These are phyloP conservation scores for Phylloporus sp. DNA, from an alignment of 768 basidiomycete genomes.

Conservation along the genomic window DNA sequence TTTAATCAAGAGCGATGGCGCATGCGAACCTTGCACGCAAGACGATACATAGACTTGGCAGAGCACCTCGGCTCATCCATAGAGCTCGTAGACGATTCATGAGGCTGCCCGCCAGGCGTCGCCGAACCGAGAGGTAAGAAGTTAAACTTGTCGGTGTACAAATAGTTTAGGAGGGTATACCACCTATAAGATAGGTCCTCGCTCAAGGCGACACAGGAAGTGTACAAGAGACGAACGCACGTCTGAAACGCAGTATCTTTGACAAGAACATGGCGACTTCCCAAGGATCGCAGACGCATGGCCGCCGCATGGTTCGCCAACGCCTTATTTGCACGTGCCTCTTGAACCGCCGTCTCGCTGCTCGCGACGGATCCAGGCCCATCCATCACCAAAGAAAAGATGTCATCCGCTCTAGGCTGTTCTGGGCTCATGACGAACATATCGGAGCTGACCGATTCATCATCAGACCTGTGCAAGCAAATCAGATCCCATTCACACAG, in stretches of 20 bases:
- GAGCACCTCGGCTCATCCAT: conserved; percentile 29
- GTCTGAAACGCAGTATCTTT: conserved; percentile 30
- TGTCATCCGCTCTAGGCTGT: background rate
- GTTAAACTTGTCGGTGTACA: conserved; percentile 34
- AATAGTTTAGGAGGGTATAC: conserved; percentile 38
- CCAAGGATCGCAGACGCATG: conserved; percentile 12
- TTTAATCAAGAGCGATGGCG: background rate
- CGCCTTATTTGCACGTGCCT: background rate
- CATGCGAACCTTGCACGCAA: conserved; percentile 35
- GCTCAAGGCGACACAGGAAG: background rate
- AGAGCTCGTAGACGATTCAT: conserved; percentile 1
- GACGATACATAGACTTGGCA: conserved; percentile 44
- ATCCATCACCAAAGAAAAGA: background rate
- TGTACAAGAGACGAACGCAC: conserved; percentile 4
- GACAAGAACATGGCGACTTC: conserved; percentile 24
- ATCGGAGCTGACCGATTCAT: conserved; percentile 12
- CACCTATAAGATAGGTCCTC: conserved; percentile 22
- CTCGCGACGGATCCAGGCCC: conserved; percentile 1
- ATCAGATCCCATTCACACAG: background rate
- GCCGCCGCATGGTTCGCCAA: background rate
- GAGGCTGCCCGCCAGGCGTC: background rate
- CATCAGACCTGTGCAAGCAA: conserved; percentile 7
- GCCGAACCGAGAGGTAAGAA: conserved; percentile 30
- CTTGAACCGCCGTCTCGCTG: conserved; percentile 6
- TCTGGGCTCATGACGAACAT: conserved; percentile 19